phyloP scores from a whole-genome alignment of 106 monocot species.

The Dendrobium huoshanense region DNA sequence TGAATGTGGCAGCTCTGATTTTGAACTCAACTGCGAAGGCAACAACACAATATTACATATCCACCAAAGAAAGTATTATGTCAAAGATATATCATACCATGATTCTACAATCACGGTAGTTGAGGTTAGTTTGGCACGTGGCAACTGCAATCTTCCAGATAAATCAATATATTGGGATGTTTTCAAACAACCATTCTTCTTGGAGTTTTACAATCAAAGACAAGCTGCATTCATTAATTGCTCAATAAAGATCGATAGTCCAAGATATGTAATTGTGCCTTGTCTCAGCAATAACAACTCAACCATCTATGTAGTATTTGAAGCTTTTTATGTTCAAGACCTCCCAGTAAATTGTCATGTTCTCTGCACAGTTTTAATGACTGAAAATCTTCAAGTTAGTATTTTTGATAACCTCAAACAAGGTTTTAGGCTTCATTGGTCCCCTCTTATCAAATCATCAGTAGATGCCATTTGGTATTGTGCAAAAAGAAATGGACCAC shows the following conservation, averaged over 20 bases:
- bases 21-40: neutral
- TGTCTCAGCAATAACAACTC: neutral
- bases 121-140: neutral
- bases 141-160: neutral
- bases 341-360: neutral
- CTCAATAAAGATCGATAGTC: neutral
- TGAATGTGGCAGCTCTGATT: neutral
- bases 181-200: neutral
- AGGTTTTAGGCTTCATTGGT: neutral
- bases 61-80: too few relatives aligned
- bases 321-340: neutral
- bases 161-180: neutral
- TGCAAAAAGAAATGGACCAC: too few relatives aligned
- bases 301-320: neutral
- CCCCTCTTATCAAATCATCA: neutral
- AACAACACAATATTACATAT: neutral
- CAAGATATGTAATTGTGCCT: neutral
- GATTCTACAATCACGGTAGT: too few relatives aligned
- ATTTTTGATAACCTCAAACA: neutral
- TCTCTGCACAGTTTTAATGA: neutral
- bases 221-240: neutral
- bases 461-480: too few relatives aligned
- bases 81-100: too few relatives aligned
- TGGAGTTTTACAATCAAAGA: neutral
- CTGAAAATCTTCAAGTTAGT: neutral